phyloP scores from a whole-genome alignment of 345 rosid genomes.

The Aethionema arabicum region DNA sequence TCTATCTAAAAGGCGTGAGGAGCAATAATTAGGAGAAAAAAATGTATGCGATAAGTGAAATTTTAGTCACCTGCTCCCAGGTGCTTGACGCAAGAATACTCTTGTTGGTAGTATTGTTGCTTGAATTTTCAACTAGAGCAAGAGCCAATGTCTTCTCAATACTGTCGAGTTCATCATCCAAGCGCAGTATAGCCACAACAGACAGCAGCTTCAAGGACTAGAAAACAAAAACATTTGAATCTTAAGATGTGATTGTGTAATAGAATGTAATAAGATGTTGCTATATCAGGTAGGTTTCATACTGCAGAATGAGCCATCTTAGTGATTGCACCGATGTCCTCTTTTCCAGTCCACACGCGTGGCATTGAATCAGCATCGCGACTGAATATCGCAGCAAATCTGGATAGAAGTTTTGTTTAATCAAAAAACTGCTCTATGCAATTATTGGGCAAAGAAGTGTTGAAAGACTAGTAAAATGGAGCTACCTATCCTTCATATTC shows the following conservation, averaged over 20 bases:
- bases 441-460: constrained; percentile 21
- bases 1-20: constrained; percentile 2
- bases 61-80: constrained; percentile 77
- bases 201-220: constrained; percentile 92
- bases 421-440: constrained; percentile 20
- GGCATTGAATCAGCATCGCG: constrained; percentile 99
- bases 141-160: constrained; percentile 62
- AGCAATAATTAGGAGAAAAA: no score
- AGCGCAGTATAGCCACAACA: constrained; percentile 78
- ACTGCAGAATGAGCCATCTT: constrained; percentile 88
- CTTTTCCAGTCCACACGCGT: constrained; percentile 97
- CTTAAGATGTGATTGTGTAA: not conserved
- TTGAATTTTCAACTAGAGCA: constrained; percentile 56
- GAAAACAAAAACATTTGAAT: constrained; percentile 28
- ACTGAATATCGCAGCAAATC: constrained; percentile 86
- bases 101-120: constrained; percentile 46
- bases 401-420: constrained; percentile 39
- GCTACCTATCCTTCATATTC: constrained; percentile 92
- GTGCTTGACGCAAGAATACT: constrained; percentile 86
- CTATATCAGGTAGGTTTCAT: constrained; percentile 35
- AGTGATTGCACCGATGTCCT: constrained; percentile 93
- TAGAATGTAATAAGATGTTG: constrained; percentile 18
- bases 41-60: constrained; percentile 13
- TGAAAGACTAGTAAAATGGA: constrained; percentile 28
- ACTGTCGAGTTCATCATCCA: constrained; percentile 70